Percentiles rank a stretch among this genome's conserved stretches.
Evolutionary conservation across 2,329 filamentous ascomycete genomes (phyloP).

Genomic region (Pochonia chlamydosporia): DNA sequence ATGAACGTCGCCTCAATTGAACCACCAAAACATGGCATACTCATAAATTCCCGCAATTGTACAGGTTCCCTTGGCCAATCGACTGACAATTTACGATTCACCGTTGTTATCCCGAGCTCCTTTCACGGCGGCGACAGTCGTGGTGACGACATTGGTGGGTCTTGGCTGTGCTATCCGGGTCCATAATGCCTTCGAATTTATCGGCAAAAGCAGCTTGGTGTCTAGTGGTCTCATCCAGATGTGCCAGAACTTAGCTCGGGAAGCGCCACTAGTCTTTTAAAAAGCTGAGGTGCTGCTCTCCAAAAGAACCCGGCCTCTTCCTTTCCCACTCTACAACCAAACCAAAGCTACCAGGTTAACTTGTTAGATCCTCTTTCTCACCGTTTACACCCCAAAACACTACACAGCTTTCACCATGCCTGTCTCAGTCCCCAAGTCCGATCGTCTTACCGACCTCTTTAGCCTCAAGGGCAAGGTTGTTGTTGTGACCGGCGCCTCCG

Average conservation of each 20-base stretch:
- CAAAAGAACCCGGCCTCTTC: not conserved
- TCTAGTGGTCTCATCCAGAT: not conserved
- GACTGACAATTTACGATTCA: no score
- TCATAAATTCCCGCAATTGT: no score
- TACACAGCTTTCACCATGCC: constrained; percentile 36
- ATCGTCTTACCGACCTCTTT: constrained; percentile 59
- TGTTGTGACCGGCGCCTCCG: constrained; percentile 64
- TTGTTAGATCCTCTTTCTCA: not conserved
- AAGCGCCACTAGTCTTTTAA: not conserved
- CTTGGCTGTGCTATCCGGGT: constrained; percentile 3
- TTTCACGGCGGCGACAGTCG: no score
- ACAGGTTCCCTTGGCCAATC: no score
- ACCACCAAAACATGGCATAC: no score
- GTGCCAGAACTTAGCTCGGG: not conserved
- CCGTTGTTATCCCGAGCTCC: no score
- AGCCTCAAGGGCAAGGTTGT: constrained; percentile 69
- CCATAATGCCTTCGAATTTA: not conserved
- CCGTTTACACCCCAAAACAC: not conserved
- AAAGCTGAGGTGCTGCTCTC: not conserved
- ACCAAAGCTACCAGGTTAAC: no score
- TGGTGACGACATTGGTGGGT: constrained; percentile 9
- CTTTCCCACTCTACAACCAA: not conserved
- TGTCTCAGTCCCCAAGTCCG: constrained; percentile 50
- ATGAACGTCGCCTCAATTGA: no score
- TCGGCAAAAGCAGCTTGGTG: not conserved